These are phyloP conservation scores for Kluyveromyces marxianus DNA, from an alignment of 1,139 yeast species.

Conservation along the genomic window DNA sequence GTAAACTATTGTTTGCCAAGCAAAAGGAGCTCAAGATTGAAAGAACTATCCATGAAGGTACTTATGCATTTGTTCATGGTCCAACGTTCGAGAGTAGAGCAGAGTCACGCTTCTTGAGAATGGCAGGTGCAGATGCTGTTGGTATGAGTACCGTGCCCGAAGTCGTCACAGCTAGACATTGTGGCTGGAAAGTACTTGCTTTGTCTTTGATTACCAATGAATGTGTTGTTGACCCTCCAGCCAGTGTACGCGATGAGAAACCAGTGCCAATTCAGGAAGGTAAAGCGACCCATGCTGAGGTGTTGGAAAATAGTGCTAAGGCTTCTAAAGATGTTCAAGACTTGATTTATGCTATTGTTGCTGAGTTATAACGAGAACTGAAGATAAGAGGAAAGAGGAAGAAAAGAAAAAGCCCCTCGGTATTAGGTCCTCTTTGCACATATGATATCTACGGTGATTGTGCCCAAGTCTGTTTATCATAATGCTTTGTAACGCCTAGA, in stretches of 20 bases:
- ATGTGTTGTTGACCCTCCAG: conserved; percentile 69
- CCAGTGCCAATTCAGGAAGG: conserved; percentile 57
- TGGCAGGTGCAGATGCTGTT: conserved; percentile 85
- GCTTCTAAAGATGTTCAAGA: conserved; percentile 77
- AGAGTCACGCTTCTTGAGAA: conserved; percentile 68
- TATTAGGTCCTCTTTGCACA: no score
- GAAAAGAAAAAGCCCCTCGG: no score
- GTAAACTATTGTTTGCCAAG: conserved; percentile 49
- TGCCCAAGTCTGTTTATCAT: no score
- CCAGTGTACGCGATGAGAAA: conserved; percentile 55
- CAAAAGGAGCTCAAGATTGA: conserved; percentile 45
- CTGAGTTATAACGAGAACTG: conserved; percentile 27
- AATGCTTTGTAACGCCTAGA: no score
- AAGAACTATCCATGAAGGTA: conserved; percentile 76
- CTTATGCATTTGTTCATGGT: conserved; percentile 79
- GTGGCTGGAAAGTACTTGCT: conserved; percentile 75
- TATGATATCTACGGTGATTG: no score
- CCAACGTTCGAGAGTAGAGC: conserved; percentile 94
- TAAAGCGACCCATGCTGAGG: conserved; percentile 86
- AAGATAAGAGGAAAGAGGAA: no score
- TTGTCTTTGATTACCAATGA: conserved; percentile 80
- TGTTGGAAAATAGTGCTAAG: conserved; percentile 67
- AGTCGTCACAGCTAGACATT: conserved; percentile 85
- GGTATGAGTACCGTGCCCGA: conserved; percentile 99
- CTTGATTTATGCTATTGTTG: conserved; percentile 59